phyloP scores from a whole-genome alignment of 1,139 yeast species.

The Geotrichum klebahnii region DNA sequence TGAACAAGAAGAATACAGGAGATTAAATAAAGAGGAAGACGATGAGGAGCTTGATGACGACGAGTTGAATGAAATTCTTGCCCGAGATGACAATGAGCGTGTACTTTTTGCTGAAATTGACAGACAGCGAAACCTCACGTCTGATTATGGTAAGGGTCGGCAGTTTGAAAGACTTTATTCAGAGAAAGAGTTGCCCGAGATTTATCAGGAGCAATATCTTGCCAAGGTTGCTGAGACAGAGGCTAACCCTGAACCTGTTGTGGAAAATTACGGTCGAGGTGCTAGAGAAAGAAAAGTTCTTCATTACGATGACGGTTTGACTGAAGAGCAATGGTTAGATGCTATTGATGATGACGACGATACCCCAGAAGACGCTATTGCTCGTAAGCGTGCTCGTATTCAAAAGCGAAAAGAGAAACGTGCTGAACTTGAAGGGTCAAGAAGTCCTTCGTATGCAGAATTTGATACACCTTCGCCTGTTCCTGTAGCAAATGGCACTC shows the following conservation, averaged over 20 bases:
- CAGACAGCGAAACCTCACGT: constrained; percentile 51
- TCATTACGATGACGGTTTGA: constrained; percentile 85
- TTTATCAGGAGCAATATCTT: constrained; percentile 71
- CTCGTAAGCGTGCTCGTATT: constrained; percentile 53
- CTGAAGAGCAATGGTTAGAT: constrained; percentile 90
- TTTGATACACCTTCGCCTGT: constrained; percentile 16
- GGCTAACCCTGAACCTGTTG: constrained; percentile 34
- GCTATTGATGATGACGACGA: constrained; percentile 68
- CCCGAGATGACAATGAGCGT: constrained; percentile 75
- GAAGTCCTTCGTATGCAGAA: constrained; percentile 7
- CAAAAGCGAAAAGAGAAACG: constrained; percentile 32
- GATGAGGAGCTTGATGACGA: constrained; percentile 52
- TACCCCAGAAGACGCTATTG: constrained; percentile 65
- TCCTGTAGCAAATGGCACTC: constrained; percentile 14
- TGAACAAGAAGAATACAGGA: constrained; percentile 67
- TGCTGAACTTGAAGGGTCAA: constrained; percentile 6
- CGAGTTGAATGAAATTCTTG: constrained; percentile 84
- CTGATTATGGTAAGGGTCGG: constrained; percentile 44
- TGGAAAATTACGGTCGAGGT: constrained; percentile 55
- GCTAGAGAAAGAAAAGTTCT: constrained; percentile 79
- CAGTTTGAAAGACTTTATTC: constrained; percentile 54
- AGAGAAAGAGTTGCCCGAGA: constrained; percentile 69
- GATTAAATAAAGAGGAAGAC: constrained; percentile 52
- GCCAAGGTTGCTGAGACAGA: constrained; percentile 18
- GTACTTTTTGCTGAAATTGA: constrained; percentile 65